These are phyloP conservation scores for Carex sylvatica DNA, from an alignment of 202 grass and related monocot genomes.

Conservation along the genomic window DNA sequence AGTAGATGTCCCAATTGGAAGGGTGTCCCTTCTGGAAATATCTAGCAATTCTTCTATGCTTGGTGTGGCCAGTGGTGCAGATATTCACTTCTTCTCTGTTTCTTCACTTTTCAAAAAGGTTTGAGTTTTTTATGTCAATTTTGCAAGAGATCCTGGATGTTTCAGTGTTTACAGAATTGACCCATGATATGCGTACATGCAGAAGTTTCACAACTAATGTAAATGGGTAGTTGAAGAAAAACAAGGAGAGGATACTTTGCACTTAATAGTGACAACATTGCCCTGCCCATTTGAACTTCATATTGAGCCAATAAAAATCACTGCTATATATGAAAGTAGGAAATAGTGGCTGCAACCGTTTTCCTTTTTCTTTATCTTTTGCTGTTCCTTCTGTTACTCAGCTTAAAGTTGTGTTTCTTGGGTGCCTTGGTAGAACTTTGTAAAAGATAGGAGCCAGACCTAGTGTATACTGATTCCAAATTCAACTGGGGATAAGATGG, in stretches of 20 bases:
- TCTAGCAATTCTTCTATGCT: constrained; percentile 65
- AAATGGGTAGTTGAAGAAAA: not conserved
- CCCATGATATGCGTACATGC: not conserved
- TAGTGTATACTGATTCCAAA: not conserved
- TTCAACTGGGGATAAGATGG: not conserved
- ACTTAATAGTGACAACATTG: not conserved
- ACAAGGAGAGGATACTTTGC: not conserved
- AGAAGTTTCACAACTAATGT: not conserved
- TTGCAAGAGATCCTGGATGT: not conserved
- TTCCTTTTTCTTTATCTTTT: not conserved
- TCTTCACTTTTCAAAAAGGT: constrained; percentile 72
- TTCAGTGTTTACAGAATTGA: constrained; percentile 8
- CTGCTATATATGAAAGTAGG: not conserved
- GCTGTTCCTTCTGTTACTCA: not conserved
- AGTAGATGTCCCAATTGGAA: constrained; percentile 54
- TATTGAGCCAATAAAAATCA: not conserved
- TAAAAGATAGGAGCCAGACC: not conserved
- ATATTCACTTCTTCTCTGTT: constrained; percentile 73
- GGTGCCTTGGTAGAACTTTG: not conserved
- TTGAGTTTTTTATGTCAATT: not conserved
- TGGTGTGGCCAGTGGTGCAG: constrained; percentile 40
- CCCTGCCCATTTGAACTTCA: not conserved
- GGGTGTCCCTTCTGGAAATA: constrained; percentile 63
- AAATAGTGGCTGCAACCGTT: not conserved
- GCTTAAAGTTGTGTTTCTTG: not conserved